Evolutionary conservation across 2,329 filamentous ascomycete genomes (phyloP).

Genomic region (Stemphylium vesicarium): DNA sequence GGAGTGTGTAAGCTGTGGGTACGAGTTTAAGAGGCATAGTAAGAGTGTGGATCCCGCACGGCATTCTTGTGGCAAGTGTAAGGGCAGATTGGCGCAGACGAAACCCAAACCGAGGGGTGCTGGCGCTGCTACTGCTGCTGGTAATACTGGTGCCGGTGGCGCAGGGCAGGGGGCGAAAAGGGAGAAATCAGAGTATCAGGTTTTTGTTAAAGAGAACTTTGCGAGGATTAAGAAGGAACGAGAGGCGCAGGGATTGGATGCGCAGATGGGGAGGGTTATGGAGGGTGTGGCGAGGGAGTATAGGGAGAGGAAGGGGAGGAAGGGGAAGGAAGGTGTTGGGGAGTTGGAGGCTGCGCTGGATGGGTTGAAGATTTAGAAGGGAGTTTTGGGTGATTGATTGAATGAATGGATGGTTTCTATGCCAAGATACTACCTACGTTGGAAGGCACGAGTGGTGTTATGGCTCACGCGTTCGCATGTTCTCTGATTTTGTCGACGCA

Average conservation of each 20-base stretch:
- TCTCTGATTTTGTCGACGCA: no score
- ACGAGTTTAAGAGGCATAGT: constrained; percentile 82
- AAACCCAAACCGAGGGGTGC: constrained; percentile 70
- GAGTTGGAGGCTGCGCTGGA: constrained; percentile 31
- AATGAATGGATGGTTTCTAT: neutral
- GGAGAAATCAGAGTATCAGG: constrained; percentile 59
- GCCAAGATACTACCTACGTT: no score
- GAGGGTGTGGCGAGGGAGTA: constrained; percentile 69
- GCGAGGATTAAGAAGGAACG: constrained; percentile 49
- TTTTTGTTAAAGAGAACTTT: constrained; percentile 73
- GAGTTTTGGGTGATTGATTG: neutral
- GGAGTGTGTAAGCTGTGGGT: constrained; percentile 72
- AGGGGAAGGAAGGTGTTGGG: constrained; percentile 9
- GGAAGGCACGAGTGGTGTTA: no score
- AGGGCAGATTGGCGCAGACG: constrained; percentile 71
- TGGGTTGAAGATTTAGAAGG: constrained; percentile 28
- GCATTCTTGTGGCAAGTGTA: constrained; percentile 81
- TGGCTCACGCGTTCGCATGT: no score
- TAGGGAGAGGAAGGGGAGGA: constrained; percentile 54
- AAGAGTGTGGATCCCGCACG: constrained; percentile 78
- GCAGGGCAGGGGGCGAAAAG: constrained; percentile 27
- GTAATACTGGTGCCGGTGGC: constrained; percentile 5
- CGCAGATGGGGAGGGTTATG: constrained; percentile 68
- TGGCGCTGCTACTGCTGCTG: neutral
- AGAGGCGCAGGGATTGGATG: constrained; percentile 60